Evolutionary conservation across 2,329 filamentous ascomycete species (phyloP), one percentile per base, ranked within the genome.

Genomic region (Exophiala calicioides): DNA sequence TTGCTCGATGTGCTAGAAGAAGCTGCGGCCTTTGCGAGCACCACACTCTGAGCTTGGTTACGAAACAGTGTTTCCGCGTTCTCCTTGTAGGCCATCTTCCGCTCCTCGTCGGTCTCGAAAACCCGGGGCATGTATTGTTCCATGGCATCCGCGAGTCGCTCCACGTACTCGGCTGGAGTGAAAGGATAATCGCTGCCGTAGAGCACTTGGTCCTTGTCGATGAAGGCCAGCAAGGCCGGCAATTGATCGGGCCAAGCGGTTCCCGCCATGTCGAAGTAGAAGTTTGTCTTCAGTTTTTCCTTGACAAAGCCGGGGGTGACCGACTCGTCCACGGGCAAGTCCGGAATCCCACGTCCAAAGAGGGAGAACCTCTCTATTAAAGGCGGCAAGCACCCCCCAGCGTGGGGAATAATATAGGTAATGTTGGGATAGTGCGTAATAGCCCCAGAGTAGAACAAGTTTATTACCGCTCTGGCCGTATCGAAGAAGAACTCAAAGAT

Each of bases 401-500:
- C 61, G 49, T 78, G 76, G 1, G 74, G 70, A 5, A 78, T 60
- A 20, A 79, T 68, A 57, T 71, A 71, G 1, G 57, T 68, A 42
- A 78, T 61, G 32, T 73, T 58, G 1, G 73, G 70, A 60, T 67
- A 71, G 1, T 65, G 61, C 12, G 65, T 59, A 1, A 77, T 62
- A 0, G 72, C 74, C 3, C 72, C 72, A 5, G 65, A 68, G n/a
- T 72, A 59, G 45, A 78, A 70, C 3, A 78, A 61, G 49, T 76
- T 73, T n/a, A 67, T 65, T 1, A 76, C 66, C 0, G 69, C 65
- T 0, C 75, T 60, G 2, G 74, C 69, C 0, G 73, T 74, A 40
- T 78, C 76, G 58, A 78, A 78, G 52, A 78, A 66, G 59, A 77
- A 78, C 46, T 53, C 47, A n/a, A 51, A 30, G 38, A 47, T 51